Evolutionary conservation across 768 basidiomycete species (phyloP), one percentile per base, ranked within the genome.

Genomic region (Cyclocybe cylindracea): DNA sequence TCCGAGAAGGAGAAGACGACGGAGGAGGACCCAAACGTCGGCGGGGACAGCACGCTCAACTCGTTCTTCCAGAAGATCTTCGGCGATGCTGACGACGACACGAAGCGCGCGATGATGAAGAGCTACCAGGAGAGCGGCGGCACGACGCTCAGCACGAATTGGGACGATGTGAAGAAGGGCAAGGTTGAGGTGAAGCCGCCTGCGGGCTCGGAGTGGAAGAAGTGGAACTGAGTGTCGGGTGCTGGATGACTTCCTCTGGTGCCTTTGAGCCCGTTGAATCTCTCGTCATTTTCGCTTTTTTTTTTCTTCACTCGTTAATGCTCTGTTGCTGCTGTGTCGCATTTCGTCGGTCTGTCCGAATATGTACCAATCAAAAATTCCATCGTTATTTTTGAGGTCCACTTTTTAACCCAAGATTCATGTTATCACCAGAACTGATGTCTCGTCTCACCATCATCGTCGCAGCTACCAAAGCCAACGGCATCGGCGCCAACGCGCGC

Each of bases 51-150:
- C 51, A 84, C 90, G 5, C 79, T 97, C 51, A 96, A 98, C 69
- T 63, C 77, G 29, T 91, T 96, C 74, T 95, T 95, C 83, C 89
- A 91, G 64, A 89, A 91, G 73, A 83, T 99, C 55, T 99, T 89
- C 62, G 78, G 80, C 5, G 91, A 90, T 66, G 90, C 95, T 19
- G 94, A 97, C 59, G 91, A 94, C 0, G 91, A 99, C 61, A 92
- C 95, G 10, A 84, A 78, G 61, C 82, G 86, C 35, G 97, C 97
- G 3, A 99, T 99, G 94, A 85, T 98, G 86, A 99, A 99, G 80
- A 95, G 92, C 65, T 98, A 91, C 68, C 78, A 80, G 54, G 96
- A 99, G 75, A 93, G 91, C 59, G 94, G 94, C 6, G 97, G 97
- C 7, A 99, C 97, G 7, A 88, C 93, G 0, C 75, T 99, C 37